phyloP scores from a whole-genome alignment of 108 stramenopile genomes.

The Nitzschia sp. region DNA sequence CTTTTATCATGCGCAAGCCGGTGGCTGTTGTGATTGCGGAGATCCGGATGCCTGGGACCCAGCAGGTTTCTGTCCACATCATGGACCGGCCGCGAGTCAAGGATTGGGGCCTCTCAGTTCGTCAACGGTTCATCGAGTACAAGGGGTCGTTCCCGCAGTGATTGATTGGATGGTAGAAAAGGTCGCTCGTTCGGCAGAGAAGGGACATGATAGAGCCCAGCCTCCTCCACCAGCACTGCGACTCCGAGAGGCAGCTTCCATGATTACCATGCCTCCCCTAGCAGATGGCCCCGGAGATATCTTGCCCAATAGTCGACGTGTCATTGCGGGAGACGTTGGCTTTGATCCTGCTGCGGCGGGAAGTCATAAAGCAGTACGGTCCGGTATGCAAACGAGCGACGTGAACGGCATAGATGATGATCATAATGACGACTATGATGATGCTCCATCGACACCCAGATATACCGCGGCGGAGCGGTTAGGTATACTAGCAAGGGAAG shows the following conservation, averaged over 20 bases:
- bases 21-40: conserved; percentile 98
- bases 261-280: conserved; percentile 2
- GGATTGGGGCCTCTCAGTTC: conserved; percentile 22
- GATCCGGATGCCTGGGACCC: conserved; percentile 97
- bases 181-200: conserved; percentile 35
- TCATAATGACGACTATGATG: background rate
- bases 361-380: conserved; percentile 5
- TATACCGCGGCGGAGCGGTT: conserved; percentile 50
- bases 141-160: conserved; percentile 50
- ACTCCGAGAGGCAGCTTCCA: background rate
- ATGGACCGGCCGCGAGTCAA: conserved; percentile 40
- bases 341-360: conserved; percentile 17
- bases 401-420: background rate
- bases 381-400: background rate
- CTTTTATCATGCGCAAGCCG: conserved; percentile 94
- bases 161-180: conserved; percentile 54
- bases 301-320: conserved; percentile 4
- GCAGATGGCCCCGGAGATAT: background rate
- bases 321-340: background rate
- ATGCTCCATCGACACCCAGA: background rate
- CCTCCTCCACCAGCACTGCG: background rate
- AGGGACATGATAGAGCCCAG: conserved; percentile 22
- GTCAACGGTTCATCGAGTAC: conserved; percentile 36
- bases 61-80: conserved; percentile 67
- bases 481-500: conserved; percentile 65